Percentiles rank a stretch among this genome's conserved stretches.
phyloP scores from a whole-genome alignment of 257 asterid species.

The Primulina huaijiensis region DNA sequence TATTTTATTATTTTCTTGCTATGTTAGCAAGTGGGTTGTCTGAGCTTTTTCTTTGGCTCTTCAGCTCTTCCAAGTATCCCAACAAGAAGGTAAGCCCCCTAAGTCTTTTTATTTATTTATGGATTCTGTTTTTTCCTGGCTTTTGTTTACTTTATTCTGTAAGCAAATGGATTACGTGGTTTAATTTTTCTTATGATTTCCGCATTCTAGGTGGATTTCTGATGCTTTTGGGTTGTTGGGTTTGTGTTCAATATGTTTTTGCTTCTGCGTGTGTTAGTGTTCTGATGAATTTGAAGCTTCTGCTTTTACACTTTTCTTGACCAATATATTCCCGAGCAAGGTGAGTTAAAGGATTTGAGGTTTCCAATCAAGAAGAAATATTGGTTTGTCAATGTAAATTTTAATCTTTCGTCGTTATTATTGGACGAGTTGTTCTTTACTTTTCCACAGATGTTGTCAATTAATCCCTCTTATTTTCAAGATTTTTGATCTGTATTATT shows the following conservation, averaged over 20 bases:
- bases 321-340: background rate
- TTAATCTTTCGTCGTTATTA: constrained; percentile 7
- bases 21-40: constrained; percentile 22
- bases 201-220: background rate
- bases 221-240: background rate
- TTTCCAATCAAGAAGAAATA: background rate
- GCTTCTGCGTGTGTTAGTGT: background rate
- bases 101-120: background rate
- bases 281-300: too few species aligned
- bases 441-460: background rate
- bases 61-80: constrained; percentile 27
- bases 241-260: constrained; percentile 13
- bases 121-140: background rate
- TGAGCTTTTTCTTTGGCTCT: constrained; percentile 31
- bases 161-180: background rate
- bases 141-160: background rate
- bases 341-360: background rate
- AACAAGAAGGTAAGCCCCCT: background rate
- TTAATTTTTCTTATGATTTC: background rate
- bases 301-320: constrained; percentile 10
- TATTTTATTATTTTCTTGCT: background rate
- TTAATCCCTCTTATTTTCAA: background rate
- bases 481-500: background rate
- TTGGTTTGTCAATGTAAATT: background rate
- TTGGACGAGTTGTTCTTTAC: background rate